Evolutionary conservation across 768 basidiomycete genomes (phyloP).

Genomic region (Auriscalpium vulgare): DNA sequence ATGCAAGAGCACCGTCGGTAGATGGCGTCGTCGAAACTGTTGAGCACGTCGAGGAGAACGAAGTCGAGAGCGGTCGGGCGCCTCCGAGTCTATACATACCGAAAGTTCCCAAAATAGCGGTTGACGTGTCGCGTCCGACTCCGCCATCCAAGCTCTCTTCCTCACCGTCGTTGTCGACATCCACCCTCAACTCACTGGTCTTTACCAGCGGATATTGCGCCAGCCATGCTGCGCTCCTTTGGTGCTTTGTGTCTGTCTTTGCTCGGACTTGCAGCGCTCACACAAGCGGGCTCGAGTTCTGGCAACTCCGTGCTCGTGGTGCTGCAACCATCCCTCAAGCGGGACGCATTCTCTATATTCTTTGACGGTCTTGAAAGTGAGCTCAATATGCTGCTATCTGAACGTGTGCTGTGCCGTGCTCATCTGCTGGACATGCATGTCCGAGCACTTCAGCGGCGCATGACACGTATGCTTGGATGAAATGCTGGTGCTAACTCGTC

Average conservation of each 20-base stretch:
- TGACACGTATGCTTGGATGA: neutral
- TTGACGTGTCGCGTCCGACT: neutral
- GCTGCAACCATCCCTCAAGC: slow-evolving; percentile 63
- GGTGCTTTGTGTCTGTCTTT: slow-evolving; percentile 21
- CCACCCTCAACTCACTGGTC: neutral
- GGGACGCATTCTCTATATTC: slow-evolving; percentile 72
- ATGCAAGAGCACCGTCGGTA: neutral
- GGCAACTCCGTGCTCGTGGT: slow-evolving; percentile 81
- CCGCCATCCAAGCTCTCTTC: neutral
- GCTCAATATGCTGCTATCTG: slow-evolving; percentile 5
- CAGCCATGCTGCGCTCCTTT: slow-evolving; percentile 20
- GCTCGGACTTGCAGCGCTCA: slow-evolving; percentile 20
- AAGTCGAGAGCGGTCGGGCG: neutral
- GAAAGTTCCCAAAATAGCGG: neutral
- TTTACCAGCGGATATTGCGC: neutral
- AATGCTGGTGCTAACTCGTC: neutral
- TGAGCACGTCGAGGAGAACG: neutral
- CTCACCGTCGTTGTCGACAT: neutral
- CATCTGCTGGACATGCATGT: too few relatives aligned
- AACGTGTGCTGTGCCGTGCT: too few relatives aligned
- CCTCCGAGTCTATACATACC: neutral
- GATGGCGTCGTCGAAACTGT: neutral
- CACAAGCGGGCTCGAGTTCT: slow-evolving; percentile 61
- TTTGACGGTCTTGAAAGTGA: slow-evolving; percentile 71
- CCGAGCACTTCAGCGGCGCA: too few relatives aligned